Conservation (phyloP, 2,329 filamentous ascomycete species). For the Colletotrichum horii region DNA sequence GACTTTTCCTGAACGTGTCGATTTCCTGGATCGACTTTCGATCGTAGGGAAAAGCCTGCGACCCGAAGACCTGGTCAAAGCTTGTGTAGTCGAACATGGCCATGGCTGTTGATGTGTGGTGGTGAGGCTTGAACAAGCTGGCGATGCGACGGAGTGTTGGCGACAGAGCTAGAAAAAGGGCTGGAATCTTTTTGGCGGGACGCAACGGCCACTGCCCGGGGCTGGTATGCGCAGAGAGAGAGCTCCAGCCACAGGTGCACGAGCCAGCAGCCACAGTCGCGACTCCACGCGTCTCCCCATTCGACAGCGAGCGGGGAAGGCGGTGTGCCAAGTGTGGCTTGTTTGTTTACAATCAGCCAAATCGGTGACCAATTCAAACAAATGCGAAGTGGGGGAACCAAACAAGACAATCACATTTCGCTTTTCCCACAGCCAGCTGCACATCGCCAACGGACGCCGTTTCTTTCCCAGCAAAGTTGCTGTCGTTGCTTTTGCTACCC, state of each 20-base stretch:
- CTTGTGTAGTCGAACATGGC: slow-evolving; percentile 69
- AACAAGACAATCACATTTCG: slow-evolving; percentile 11
- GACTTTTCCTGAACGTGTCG: slow-evolving; percentile 67
- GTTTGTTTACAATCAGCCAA: slow-evolving; percentile 24
- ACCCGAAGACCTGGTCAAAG: slow-evolving; percentile 72
- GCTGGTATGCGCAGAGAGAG: not conserved
- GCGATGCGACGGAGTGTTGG: not conserved
- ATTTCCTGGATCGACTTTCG: slow-evolving; percentile 67
- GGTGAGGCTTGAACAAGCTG: not conserved
- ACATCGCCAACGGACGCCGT: not conserved
- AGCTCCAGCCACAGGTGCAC: slow-evolving; percentile 11
- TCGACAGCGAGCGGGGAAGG: not conserved
- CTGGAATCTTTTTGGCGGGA: not conserved
- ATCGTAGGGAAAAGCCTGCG: slow-evolving; percentile 66
- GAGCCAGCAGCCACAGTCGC: slow-evolving; percentile 9
- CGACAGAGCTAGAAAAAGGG: not conserved
- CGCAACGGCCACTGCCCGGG: not conserved
- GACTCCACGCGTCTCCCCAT: not conserved
- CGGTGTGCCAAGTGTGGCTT: slow-evolving; percentile 8
- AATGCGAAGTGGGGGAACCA: slow-evolving; percentile 20
- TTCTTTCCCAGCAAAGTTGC: not conserved
- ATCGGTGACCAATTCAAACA: slow-evolving; percentile 23
- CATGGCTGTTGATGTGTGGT: not conserved
- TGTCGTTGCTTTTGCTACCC: not conserved
- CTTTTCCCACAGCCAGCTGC: not conserved